Evolutionary conservation across 169 alveolate species (phyloP).

Genomic region (Ichthyophthirius multifiliis): DNA sequence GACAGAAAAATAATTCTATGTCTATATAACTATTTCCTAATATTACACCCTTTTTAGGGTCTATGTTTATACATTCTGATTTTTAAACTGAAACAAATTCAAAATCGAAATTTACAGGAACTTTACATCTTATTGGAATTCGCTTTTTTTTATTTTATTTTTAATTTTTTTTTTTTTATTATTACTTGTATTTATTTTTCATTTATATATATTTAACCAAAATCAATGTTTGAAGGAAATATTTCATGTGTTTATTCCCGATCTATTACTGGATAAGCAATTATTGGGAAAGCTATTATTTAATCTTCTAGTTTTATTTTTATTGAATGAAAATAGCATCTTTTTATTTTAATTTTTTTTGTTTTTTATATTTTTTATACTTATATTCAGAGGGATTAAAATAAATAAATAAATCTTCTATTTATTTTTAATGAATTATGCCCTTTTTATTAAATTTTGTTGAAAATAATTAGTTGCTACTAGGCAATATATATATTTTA

Average conservation of each 20-base stretch:
- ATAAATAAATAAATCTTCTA: slow-evolving; percentile 71
- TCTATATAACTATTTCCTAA: slow-evolving; percentile 32
- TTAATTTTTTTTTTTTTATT: background rate
- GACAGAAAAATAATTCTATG: background rate
- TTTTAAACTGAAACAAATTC: slow-evolving; percentile 55
- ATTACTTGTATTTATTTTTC: slow-evolving; percentile 46
- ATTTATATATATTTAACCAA: slow-evolving; percentile 67
- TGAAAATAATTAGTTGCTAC: slow-evolving; percentile 60
- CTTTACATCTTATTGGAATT: slow-evolving; percentile 64
- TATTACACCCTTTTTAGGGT: slow-evolving; percentile 61
- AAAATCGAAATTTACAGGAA: slow-evolving; percentile 75
- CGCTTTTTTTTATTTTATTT: slow-evolving; percentile 3
- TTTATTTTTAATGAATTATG: slow-evolving; percentile 69
- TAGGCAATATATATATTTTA: slow-evolving; percentile 73
- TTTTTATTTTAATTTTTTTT: background rate
- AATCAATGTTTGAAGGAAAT: slow-evolving; percentile 75
- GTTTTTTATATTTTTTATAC: background rate
- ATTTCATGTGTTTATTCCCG: slow-evolving; percentile 58
- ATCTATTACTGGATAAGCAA: slow-evolving; percentile 82
- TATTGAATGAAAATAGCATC: slow-evolving; percentile 73
- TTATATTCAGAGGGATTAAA: slow-evolving; percentile 80
- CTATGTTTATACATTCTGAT: slow-evolving; percentile 60
- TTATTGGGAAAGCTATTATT: slow-evolving; percentile 75
- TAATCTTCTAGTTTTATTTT: slow-evolving; percentile 76
- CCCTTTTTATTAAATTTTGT: slow-evolving; percentile 74